Evolutionary conservation across 139 green algal species (phyloP).

Genomic region (Auxenochlorella pyrenoidosa): DNA sequence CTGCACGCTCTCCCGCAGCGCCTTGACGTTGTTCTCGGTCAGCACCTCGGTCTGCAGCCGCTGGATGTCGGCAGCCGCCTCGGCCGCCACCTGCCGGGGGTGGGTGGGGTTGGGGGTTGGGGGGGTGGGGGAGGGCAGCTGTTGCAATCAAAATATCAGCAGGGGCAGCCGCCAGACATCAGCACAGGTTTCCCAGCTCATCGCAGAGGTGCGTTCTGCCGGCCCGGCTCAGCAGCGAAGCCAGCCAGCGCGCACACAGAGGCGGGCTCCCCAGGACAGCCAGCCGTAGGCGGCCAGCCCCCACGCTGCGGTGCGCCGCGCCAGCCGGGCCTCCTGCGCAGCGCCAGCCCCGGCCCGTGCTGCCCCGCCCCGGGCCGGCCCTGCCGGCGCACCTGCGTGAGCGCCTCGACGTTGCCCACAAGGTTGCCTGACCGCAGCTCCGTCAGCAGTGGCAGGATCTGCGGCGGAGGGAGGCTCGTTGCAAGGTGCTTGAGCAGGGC

Average conservation of each 20-base stretch:
- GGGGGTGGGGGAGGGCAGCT: too few species aligned
- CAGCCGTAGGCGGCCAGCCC: too few species aligned
- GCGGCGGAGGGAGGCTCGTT: not conserved
- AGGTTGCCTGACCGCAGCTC: constrained; percentile 82
- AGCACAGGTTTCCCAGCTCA: too few species aligned
- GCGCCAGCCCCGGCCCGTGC: not conserved
- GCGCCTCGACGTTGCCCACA: constrained; percentile 81
- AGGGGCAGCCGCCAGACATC: too few species aligned
- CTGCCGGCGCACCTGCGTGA: constrained; percentile 59
- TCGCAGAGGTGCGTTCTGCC: too few species aligned
- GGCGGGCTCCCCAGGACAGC: too few species aligned
- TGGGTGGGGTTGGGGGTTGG: not conserved
- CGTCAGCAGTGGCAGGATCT: constrained; percentile 79
- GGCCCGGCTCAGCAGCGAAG: too few species aligned
- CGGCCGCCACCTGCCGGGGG: constrained; percentile 63
- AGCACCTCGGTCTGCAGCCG: constrained; percentile 89
- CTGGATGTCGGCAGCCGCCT: constrained; percentile 86
- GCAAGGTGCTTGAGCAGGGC: not conserved
- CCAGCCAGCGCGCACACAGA: too few species aligned
- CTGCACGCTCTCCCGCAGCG: constrained; percentile 78
- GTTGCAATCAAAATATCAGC: too few species aligned
- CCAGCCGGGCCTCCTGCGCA: too few species aligned
- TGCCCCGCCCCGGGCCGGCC: not conserved
- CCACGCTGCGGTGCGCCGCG: too few species aligned
- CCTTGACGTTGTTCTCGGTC: constrained; percentile 92